phyloP scores from a whole-genome alignment of 23 red algal genomes.

The Cyanidium caldarium region DNA sequence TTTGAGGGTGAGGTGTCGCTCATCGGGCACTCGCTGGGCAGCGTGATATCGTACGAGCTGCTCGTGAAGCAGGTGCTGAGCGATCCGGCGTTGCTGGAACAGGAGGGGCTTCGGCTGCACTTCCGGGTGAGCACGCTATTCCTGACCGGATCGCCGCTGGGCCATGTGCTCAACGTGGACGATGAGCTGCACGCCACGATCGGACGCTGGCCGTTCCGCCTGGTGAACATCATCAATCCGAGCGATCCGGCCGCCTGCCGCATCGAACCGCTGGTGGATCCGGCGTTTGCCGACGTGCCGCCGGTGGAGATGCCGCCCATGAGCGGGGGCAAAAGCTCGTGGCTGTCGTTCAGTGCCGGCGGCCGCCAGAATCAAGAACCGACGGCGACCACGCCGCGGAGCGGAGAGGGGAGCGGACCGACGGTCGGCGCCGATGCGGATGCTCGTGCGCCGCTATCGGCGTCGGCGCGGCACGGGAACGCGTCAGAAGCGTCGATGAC shows the following conservation, averaged over 20 bases:
- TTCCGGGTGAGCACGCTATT: constrained; percentile 55
- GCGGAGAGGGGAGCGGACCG: not conserved
- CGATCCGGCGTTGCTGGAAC: constrained; percentile 39
- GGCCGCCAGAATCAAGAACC: not conserved
- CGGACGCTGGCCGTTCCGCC: constrained; percentile 28
- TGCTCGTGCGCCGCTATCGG: no score
- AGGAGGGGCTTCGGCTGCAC: constrained; percentile 45
- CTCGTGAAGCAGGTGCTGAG: constrained; percentile 25
- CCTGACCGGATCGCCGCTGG: constrained; percentile 55
- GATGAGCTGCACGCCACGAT: constrained; percentile 19
- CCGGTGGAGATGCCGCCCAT: constrained; percentile 45
- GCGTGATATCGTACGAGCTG: constrained; percentile 60
- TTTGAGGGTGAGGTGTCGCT: constrained; percentile 50
- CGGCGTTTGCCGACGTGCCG: constrained; percentile 1
- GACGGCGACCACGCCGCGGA: not conserved
- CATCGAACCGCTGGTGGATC: constrained; percentile 49
- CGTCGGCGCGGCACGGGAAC: not conserved
- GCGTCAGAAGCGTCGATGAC: not conserved
- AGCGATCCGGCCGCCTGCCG: constrained; percentile 71
- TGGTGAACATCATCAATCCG: constrained; percentile 63
- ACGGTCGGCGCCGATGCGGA: not conserved
- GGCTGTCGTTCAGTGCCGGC: not conserved
- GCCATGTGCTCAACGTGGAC: constrained; percentile 54
- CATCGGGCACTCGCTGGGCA: constrained; percentile 69
- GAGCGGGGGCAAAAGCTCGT: not conserved